Base-by-base conservation (phyloP, 768 basidiomycete species). In the Chalciporus piperatus region DNA sequence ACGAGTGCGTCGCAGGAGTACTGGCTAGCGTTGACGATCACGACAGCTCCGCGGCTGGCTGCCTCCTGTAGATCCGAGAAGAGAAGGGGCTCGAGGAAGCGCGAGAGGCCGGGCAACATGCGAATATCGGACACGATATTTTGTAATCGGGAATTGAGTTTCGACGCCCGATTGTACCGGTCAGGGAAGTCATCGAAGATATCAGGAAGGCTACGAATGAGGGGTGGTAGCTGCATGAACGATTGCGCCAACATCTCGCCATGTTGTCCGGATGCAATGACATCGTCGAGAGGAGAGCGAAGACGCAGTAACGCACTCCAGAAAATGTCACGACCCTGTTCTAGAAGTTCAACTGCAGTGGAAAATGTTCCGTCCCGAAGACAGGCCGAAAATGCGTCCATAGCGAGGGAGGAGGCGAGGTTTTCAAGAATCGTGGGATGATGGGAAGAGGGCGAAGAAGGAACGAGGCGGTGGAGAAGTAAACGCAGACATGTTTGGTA, bases 1-100 rank as follows among this genome's bases (percentile, higher is more conserved):
- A 71, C 62, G 25, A 74, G 45, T 0, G 70, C 72, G 50, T 74
- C 69, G 23, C 66, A 74, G 32, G 67, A 50, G 13, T 40, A 50
- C 20, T 43, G 16, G 50, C 61, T 57, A 14, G 65, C 51, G 41
- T 71, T 73, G 39, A 73, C 54, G 22, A 75, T 47, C 14, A 71
- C 59, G 17, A 70, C 55, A 3, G 67, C 65, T 13, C 68, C 68
- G 10, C 47, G 51, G 16, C 48, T 45, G 14, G 65, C 60, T 11
- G 57, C 57, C 3, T 20, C 28, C 11, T 54, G 55, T 6, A 65
- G 43, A 17, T 57, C 41, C 2, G 53, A 47, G 17, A 50, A 50
- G 14, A 54, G 51, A 10, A 41, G 45, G 3, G 65, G 65, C 35
- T 51, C 48, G 17, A 70, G 58, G 48, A 68, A 69, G 8, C 57